phyloP scores from a whole-genome alignment of 176 grass and related monocot genomes.

The Carex pumila region DNA sequence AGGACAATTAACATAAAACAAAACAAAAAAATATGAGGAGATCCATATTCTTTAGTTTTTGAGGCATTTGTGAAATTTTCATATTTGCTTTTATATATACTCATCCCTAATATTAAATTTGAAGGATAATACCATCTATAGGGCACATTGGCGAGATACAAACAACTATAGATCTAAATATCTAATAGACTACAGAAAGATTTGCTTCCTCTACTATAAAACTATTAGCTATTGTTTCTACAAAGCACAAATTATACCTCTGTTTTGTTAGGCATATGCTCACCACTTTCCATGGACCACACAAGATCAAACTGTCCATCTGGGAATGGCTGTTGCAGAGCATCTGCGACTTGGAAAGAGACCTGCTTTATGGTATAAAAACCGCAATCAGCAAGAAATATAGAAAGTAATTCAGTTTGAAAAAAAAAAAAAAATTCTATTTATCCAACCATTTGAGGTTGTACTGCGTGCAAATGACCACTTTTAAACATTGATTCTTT shows the following conservation, averaged over 20 bases:
- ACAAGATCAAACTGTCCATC: conserved; percentile 83
- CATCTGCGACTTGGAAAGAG: conserved; percentile 90
- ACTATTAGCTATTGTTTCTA: background rate
- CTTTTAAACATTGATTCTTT: background rate
- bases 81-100: background rate
- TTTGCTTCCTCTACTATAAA: background rate
- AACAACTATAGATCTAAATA: background rate
- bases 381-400: background rate
- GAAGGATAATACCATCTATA: background rate
- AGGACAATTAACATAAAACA: background rate
- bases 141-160: background rate
- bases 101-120: background rate
- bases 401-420: background rate
- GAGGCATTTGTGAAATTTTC: background rate
- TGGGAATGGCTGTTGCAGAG: conserved; percentile 80
- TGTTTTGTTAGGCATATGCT: conserved; percentile 89
- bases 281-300: conserved; percentile 99
- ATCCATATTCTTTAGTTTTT: background rate
- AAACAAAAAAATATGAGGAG: background rate
- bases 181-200: background rate
- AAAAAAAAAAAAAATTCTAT: background rate
- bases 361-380: conserved; percentile 29
- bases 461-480: background rate
- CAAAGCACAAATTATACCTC: conserved; percentile 33
- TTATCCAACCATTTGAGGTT: background rate